Base-by-base conservation (phyloP, 495 filamentous ascomycete genomes). In the Penicillium atrosanguineum region DNA sequence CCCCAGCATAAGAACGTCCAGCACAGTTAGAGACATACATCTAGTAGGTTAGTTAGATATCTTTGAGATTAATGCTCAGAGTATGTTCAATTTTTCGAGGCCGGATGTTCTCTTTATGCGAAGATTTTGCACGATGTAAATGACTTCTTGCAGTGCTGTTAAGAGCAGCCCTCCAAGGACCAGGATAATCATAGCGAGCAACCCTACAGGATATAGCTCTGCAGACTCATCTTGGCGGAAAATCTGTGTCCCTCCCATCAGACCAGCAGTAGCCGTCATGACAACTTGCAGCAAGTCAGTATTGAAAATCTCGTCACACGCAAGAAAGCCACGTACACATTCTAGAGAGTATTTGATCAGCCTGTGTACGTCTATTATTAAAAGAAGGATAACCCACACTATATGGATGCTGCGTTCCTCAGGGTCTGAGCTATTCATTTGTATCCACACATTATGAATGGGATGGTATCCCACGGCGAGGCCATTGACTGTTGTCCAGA, bases 401-500 rank as follows among this genome's bases (percentile, higher is more conserved):
- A 71, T 52, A 18, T 42, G 47, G 21, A 71, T 61, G 44, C 67
- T 71, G 50, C 67, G 51, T 49, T 71, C 69, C 21, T 48, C 62
- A 4, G 56, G 26, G 15, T 19, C 52, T 16, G 20, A 23, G 41
- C 67, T 63, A 39, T 69, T 71, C 15, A 71, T 52, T 38, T 69
- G 67, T 34, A 71, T 61, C 66, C 69, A 71, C 7, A 64, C 61
- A 62, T 69, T 69, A 47, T 69, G 69, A 2, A 71, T 59, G 1
- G 69, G 69, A 57, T 71, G 67, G 55, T 69, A 71, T 1, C 69
- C 61, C 0, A 71, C 69, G 1, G 67, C 69, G 1, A 69, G 31
- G 0, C 50, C 57, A 58, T 69, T 71, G 0, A 67, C 63, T 0
- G 52, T 36, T 14, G 69, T 71, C 69, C 69, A 69, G 16, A 71